Base-by-base conservation (phyloP, 129 eudicot genomes). In the Arctium minus region DNA sequence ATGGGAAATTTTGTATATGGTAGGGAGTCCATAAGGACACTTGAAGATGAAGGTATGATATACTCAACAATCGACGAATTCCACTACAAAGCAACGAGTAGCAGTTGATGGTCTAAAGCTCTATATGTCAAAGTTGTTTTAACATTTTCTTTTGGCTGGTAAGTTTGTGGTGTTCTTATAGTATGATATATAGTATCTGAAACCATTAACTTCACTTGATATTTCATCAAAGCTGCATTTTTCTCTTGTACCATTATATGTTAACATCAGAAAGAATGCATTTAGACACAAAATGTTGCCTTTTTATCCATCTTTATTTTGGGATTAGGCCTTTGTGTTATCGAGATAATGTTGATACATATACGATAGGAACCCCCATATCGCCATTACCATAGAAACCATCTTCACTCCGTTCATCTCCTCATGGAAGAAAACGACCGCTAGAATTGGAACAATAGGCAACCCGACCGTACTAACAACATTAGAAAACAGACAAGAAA, bases 11-110 rank as follows among this genome's bases (percentile, higher is more conserved):
- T 38, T 30, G 29, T 6, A 3, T 72, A 71, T 80, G 75, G 5
- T 87, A 96, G 98, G 88, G 93, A 92, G 86, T 91, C 99, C 15
- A 89, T 96, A 80, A 92, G 85, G 75, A 79, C 91, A 2, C 86
- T 96, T 33, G 99, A 90, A 82, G 91, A 87, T 1, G 99, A 96
- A 84, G 99, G 99, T 75, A 44, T 96, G 77, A 84, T 92, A 82
- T 96, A 96, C 84, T 89, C 99, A 5, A 90, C 99, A 29, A 84
- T 93, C 30, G 99, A 96, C 70, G 99, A 96, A 65, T 85, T 38
- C 64, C 97, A 96, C 90, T 93, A 38, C 88, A 96, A 96, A 86
- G 86, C 97, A 73, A 91, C 97, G 44, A 48, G 89, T 48, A 87
- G 88, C 46, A 88, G 86, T 80, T 94, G 84, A 89, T 70, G 6